A percentile compares a stretch with the other conserved stretches of the same genome.
phyloP scores from a whole-genome alignment of 352 stramenopile species.

The Phytophthora pinifolia region DNA sequence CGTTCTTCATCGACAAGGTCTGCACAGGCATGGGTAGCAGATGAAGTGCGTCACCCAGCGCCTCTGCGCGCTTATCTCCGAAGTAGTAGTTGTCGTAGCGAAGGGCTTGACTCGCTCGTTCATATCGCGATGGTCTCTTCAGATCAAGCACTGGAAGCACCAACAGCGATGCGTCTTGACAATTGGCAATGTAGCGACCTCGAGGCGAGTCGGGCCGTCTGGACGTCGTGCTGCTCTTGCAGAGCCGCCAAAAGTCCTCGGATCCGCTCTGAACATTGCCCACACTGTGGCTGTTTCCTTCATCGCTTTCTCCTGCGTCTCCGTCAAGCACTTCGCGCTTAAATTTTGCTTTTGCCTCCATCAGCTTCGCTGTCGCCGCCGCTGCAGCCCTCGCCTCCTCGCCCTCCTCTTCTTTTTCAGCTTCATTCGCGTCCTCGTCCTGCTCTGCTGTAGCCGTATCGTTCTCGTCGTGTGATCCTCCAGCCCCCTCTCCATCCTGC shows the following conservation, averaged over 20 bases:
- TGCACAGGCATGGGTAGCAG: constrained; percentile 57
- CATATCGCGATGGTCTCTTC: constrained; percentile 45
- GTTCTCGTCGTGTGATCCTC: neutral
- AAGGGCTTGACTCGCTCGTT: constrained; percentile 39
- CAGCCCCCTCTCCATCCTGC: constrained; percentile 9
- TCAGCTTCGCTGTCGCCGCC: constrained; percentile 16
- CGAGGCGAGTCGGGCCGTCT: constrained; percentile 51
- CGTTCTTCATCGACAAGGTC: constrained; percentile 71
- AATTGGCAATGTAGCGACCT: constrained; percentile 61
- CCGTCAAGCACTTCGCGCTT: constrained; percentile 51
- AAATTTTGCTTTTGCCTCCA: constrained; percentile 34
- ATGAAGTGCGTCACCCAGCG: constrained; percentile 58
- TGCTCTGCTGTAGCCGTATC: constrained; percentile 1
- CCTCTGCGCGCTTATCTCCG: constrained; percentile 62
- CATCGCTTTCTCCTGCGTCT: constrained; percentile 11
- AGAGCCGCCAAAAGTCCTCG: constrained; percentile 60
- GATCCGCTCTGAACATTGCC: constrained; percentile 4
- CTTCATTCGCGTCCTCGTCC: constrained; percentile 11
- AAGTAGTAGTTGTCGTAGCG: constrained; percentile 80
- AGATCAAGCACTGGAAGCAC: constrained; percentile 69
- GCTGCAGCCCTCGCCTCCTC: constrained; percentile 13
- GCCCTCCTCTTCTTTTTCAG: constrained; percentile 8
- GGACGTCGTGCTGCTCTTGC: constrained; percentile 42
- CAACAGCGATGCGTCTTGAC: constrained; percentile 57
- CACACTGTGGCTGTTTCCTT: neutral